phyloP scores from a whole-genome alignment of 2,329 filamentous ascomycete genomes.

The Ceratocystis eucalypticola region DNA sequence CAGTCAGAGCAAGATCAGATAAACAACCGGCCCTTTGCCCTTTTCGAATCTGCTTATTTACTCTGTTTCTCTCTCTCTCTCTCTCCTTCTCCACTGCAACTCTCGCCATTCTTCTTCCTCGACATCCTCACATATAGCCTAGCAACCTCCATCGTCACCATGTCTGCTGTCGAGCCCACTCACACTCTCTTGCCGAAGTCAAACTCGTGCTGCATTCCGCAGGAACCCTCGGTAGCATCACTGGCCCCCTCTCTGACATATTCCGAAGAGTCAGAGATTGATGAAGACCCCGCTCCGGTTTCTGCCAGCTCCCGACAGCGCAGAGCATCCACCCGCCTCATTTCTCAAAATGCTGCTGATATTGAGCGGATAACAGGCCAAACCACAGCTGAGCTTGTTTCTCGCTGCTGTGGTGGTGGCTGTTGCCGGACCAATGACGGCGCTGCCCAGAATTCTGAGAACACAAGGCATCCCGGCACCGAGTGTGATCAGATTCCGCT shows the following conservation, averaged over 20 bases:
- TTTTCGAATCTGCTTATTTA: background rate
- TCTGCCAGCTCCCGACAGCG: slow-evolving; percentile 34
- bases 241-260: slow-evolving; percentile 49
- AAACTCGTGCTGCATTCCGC: slow-evolving; percentile 28
- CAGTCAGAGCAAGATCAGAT: background rate
- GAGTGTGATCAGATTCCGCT: slow-evolving; percentile 38
- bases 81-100: background rate
- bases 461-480: slow-evolving; percentile 4
- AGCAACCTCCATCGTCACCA: slow-evolving; percentile 5
- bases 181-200: slow-evolving; percentile 26
- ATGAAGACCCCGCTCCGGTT: slow-evolving; percentile 36
- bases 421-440: slow-evolving; percentile 43
- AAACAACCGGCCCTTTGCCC: background rate
- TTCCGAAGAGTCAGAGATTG: slow-evolving; percentile 48
- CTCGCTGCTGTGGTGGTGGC: slow-evolving; percentile 50
- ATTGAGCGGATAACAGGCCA: slow-evolving; percentile 52
- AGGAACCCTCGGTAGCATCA: slow-evolving; percentile 33
- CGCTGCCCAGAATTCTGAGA: slow-evolving; percentile 33
- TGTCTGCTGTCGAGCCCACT: slow-evolving; percentile 24
- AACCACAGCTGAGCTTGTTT: slow-evolving; percentile 47
- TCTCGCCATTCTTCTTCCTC: background rate
- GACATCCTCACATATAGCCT: background rate
- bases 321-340: slow-evolving; percentile 56
- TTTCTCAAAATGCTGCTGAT: slow-evolving; percentile 48
- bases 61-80: background rate